These are phyloP conservation scores for Penicillium fimorum DNA, from an alignment of 495 filamentous ascomycete genomes.

Conservation along the genomic window DNA sequence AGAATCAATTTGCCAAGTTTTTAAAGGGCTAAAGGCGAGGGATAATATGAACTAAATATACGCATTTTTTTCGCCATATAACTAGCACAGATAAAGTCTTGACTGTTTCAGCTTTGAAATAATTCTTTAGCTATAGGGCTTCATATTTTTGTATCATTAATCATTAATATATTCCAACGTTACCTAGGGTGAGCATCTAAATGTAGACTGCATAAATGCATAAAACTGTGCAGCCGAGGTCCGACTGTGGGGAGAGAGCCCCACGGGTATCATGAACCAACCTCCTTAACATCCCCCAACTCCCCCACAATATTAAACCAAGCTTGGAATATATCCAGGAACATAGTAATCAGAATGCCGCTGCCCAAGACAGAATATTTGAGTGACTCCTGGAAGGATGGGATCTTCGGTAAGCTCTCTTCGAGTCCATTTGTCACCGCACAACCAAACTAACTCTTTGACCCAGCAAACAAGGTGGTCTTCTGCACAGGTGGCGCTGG, in stretches of 20 bases:
- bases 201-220: background rate
- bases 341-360: constrained; percentile 42
- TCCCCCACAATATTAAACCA: background rate
- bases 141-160: background rate
- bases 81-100: background rate
- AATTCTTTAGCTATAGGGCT: background rate
- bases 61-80: too few species aligned
- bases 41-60: too few species aligned
- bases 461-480: constrained; percentile 77
- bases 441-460: constrained; percentile 9
- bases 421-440: background rate
- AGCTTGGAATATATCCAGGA: background rate
- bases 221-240: background rate
- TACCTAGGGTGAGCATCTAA: background rate
- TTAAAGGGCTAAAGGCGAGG: too few species aligned
- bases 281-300: background rate
- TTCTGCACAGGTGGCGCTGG: constrained; percentile 96
- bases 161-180: background rate
- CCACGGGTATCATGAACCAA: background rate
- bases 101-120: background rate
- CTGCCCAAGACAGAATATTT: constrained; percentile 70
- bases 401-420: constrained; percentile 64
- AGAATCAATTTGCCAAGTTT: too few species aligned
- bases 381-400: constrained; percentile 79
- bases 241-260: background rate